Conservation (phyloP, 495 filamentous ascomycete genomes). For the Lentithecium fluviatile region DNA sequence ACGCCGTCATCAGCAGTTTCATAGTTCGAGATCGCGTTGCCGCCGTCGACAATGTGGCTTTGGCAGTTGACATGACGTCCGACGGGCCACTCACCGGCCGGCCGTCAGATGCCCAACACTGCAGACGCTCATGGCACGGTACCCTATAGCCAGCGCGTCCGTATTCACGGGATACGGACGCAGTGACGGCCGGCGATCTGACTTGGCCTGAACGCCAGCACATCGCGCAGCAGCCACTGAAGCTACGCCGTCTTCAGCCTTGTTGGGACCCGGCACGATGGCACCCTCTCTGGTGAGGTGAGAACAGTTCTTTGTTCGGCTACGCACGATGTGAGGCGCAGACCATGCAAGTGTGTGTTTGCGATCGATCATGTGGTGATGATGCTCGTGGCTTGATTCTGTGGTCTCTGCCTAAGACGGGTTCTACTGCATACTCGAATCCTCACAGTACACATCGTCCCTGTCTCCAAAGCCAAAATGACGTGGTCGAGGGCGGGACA, state of each 20-base stretch:
- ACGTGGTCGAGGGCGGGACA: too few relatives aligned
- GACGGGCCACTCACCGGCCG: slow-evolving; percentile 25
- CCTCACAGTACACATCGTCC: slow-evolving; percentile 11
- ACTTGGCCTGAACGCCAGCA: slow-evolving; percentile 33
- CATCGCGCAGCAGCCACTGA: slow-evolving; percentile 38
- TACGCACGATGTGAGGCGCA: not conserved
- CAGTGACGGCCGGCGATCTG: slow-evolving; percentile 17
- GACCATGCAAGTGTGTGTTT: slow-evolving; percentile 11
- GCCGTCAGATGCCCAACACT: not conserved
- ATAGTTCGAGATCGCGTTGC: too few relatives aligned
- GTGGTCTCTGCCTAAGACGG: slow-evolving; percentile 22
- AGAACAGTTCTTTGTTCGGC: not conserved
- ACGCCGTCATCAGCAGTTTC: too few relatives aligned
- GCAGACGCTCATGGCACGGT: slow-evolving; percentile 14
- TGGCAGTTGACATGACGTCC: slow-evolving; percentile 21
- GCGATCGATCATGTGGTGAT: slow-evolving; percentile 2
- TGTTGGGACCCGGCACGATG: slow-evolving; percentile 21
- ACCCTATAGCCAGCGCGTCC: slow-evolving; percentile 36
- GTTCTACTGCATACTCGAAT: slow-evolving; percentile 1
- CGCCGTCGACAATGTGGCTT: too few relatives aligned
- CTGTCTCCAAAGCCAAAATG: slow-evolving; percentile 11
- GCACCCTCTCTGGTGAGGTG: not conserved
- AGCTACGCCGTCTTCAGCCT: slow-evolving; percentile 35
- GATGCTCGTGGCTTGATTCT: slow-evolving; percentile 7
- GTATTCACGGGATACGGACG: slow-evolving; percentile 22